A percentile compares a stretch with the other conserved stretches of the same genome.
Evolutionary conservation across 1,284 basidiomycete genomes (phyloP).

Genomic region (Naganishia sp.): DNA sequence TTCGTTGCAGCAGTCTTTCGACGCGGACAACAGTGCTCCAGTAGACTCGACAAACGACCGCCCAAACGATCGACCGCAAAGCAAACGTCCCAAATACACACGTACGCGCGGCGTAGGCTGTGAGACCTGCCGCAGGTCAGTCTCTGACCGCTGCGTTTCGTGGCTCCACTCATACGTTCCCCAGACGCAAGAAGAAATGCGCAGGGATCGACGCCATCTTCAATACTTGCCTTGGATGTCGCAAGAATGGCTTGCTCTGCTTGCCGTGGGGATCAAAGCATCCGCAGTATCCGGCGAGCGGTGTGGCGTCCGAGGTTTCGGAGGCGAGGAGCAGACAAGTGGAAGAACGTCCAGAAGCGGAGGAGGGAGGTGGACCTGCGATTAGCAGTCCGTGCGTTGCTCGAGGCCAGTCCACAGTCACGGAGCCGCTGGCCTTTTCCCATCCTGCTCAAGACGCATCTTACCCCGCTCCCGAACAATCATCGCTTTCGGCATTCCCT

Average conservation of each 20-base stretch:
- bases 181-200: slow-evolving; percentile 23
- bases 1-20: not conserved
- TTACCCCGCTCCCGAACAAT: too few species aligned
- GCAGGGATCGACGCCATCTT: slow-evolving; percentile 23
- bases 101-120: slow-evolving; percentile 22
- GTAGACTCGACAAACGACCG: not conserved
- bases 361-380: not conserved
- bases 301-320: not conserved
- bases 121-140: slow-evolving; percentile 21
- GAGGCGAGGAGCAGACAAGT: not conserved
- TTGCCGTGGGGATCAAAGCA: slow-evolving; percentile 21
- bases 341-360: not conserved
- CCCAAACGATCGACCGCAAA: slow-evolving; percentile 1
- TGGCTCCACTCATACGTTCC: not conserved
- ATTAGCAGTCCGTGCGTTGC: too few species aligned
- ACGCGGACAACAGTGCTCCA: not conserved
- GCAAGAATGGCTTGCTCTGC: slow-evolving; percentile 20
- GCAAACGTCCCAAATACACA: slow-evolving; percentile 15
- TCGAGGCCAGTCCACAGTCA: too few species aligned
- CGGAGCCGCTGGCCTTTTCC: too few species aligned
- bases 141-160: too few species aligned
- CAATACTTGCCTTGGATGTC: slow-evolving; percentile 25
- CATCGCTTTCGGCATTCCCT: too few species aligned
- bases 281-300: slow-evolving; percentile 1
- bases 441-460: too few species aligned